A percentile compares a stretch with the other conserved stretches of the same genome.
phyloP scores from a whole-genome alignment of 352 stramenopile species.

The Globisporangium cylindrosporum region DNA sequence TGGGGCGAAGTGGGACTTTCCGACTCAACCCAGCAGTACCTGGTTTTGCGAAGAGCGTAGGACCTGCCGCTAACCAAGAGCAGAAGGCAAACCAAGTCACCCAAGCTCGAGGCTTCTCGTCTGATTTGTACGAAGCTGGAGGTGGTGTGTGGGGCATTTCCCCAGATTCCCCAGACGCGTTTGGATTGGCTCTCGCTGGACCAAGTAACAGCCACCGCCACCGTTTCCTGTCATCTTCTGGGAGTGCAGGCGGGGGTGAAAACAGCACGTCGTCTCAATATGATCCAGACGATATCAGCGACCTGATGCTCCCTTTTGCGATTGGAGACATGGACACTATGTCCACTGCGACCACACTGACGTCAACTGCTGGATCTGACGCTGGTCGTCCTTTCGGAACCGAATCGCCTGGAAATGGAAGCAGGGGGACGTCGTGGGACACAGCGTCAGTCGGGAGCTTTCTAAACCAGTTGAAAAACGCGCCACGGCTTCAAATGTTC shows the following conservation, averaged over 20 bases:
- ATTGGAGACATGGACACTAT: slow-evolving; percentile 35
- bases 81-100: slow-evolving; percentile 17
- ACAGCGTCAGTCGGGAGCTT: slow-evolving; percentile 74
- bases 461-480: slow-evolving; percentile 77
- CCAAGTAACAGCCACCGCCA: slow-evolving; percentile 26
- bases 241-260: slow-evolving; percentile 20
- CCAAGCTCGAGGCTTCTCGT: slow-evolving; percentile 46
- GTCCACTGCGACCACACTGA: slow-evolving; percentile 44
- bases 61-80: background rate
- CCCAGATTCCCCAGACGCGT: slow-evolving; percentile 60
- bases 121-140: slow-evolving; percentile 57
- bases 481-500: slow-evolving; percentile 49
- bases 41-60: slow-evolving; percentile 18
- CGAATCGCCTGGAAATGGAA: slow-evolving; percentile 17
- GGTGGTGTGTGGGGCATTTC: slow-evolving; percentile 64
- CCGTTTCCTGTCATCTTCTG: slow-evolving; percentile 42
- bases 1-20: slow-evolving; percentile 18
- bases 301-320: slow-evolving; percentile 70
- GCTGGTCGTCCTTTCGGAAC: slow-evolving; percentile 19
- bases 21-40: slow-evolving; percentile 6
- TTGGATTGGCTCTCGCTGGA: slow-evolving; percentile 49
- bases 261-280: slow-evolving; percentile 18
- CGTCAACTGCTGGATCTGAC: slow-evolving; percentile 35
- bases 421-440: slow-evolving; percentile 31
- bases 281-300: slow-evolving; percentile 26